Evolutionary conservation across 2,329 filamentous ascomycete genomes (phyloP).

Genomic region (Herpotrichia juniperi): DNA sequence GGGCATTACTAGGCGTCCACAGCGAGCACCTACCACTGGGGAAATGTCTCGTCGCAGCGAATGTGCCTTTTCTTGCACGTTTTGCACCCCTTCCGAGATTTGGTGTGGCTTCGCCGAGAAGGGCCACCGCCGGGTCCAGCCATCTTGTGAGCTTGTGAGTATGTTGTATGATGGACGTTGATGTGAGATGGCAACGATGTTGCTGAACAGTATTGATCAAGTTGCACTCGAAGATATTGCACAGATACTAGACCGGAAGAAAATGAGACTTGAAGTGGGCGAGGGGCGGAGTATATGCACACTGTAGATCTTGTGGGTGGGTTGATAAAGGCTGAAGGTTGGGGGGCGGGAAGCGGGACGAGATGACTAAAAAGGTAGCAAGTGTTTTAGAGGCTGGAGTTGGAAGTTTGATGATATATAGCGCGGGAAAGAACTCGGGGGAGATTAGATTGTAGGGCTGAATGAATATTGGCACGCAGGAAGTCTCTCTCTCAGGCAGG

Average conservation of each 20-base stretch:
- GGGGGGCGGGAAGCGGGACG: slow-evolving; percentile 37
- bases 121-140: slow-evolving; percentile 94
- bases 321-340: slow-evolving; percentile 39
- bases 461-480: slow-evolving; percentile 33
- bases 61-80: slow-evolving; percentile 98
- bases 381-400: slow-evolving; percentile 32
- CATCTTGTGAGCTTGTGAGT: slow-evolving; percentile 59
- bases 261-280: slow-evolving; percentile 21
- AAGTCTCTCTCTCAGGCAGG: slow-evolving; percentile 25
- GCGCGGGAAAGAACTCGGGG: slow-evolving; percentile 28
- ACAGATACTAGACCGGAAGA: slow-evolving; percentile 9
- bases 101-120: slow-evolving; percentile 90
- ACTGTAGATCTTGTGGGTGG: slow-evolving; percentile 36
- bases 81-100: slow-evolving; percentile 97
- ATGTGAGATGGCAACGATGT: slow-evolving; percentile 6
- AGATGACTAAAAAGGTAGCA: slow-evolving; percentile 37
- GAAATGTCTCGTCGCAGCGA: slow-evolving; percentile 95
- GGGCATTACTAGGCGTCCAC: not conserved
- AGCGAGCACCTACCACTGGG: slow-evolving; percentile 78
- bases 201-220: not conserved
- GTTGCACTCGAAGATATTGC: slow-evolving; percentile 1
- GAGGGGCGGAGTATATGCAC: slow-evolving; percentile 42
- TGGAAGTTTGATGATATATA: slow-evolving; percentile 46
- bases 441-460: slow-evolving; percentile 42
- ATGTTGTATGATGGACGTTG: not conserved